phyloP scores from a whole-genome alignment of 2,329 filamentous ascomycete genomes.

The Zymoseptoria crescenta region DNA sequence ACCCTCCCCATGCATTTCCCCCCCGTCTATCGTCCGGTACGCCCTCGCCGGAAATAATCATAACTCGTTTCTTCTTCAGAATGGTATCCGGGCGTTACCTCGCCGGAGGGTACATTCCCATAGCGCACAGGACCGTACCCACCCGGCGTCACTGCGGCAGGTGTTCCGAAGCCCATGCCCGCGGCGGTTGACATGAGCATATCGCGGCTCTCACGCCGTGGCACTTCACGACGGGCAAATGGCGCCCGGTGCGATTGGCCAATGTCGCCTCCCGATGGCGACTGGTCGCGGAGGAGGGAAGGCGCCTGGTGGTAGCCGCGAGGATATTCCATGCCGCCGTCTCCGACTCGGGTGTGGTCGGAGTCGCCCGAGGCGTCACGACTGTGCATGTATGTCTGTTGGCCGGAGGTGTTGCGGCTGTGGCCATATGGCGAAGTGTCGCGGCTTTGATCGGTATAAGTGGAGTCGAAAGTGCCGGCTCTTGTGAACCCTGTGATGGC shows the following conservation, averaged over 20 bases:
- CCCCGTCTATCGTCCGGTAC: conserved; percentile 9
- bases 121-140: conserved; percentile 26
- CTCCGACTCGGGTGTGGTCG: conserved; percentile 23
- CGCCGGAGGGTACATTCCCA: conserved; percentile 14
- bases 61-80: conserved; percentile 31
- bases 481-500: conserved; percentile 29
- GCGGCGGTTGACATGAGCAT: conserved; percentile 13
- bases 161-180: conserved; percentile 13
- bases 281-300: conserved; percentile 34
- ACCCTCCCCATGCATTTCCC: background rate
- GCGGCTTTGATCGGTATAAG: conserved; percentile 6
- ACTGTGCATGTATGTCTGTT: conserved; percentile 10
- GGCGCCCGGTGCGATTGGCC: background rate
- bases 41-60: conserved; percentile 32
- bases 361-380: conserved; percentile 26
- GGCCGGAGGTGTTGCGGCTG: conserved; percentile 8
- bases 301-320: conserved; percentile 42
- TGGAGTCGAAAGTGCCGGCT: conserved; percentile 25
- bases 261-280: conserved; percentile 29
- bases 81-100: conserved; percentile 23
- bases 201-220: conserved; percentile 18
- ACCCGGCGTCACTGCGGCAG: conserved; percentile 9
- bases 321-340: conserved; percentile 36
- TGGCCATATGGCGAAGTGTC: background rate
- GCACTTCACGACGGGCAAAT: conserved; percentile 2